Conservation (phyloP, 2,329 filamentous ascomycete genomes). For the Verruconis gallopava region DNA sequence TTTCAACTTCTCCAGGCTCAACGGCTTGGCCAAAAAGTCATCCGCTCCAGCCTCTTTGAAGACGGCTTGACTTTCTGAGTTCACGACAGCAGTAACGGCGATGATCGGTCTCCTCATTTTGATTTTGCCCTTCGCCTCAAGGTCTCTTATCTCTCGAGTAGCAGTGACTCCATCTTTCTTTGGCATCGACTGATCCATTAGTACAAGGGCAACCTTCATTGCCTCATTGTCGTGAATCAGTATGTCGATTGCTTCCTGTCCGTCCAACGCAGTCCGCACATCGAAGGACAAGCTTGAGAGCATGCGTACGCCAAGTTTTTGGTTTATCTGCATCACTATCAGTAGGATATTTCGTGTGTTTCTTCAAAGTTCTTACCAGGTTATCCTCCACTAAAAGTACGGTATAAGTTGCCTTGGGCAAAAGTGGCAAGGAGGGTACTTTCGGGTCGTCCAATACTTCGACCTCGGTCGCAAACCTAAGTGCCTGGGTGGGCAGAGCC, state of each 20-base stretch:
- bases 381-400: conserved; percentile 9
- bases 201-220: conserved; percentile 1
- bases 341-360: too few species aligned
- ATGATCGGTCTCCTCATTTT: conserved; percentile 7
- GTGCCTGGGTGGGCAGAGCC: conserved; percentile 7
- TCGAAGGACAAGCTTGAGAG: conserved; percentile 2
- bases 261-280: conserved; percentile 3
- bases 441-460: conserved; percentile 6
- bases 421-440: not conserved
- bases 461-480: conserved; percentile 8
- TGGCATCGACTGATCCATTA: conserved; percentile 11
- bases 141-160: conserved; percentile 7
- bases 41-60: conserved; percentile 8
- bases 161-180: conserved; percentile 6
- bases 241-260: conserved; percentile 5
- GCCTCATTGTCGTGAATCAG: not conserved
- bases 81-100: conserved; percentile 9
- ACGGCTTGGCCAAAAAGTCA: conserved; percentile 8
- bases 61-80: conserved; percentile 1
- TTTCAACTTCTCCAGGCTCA: conserved; percentile 7
- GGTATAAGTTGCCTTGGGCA: not conserved
- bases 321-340: conserved; percentile 4
- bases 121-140: conserved; percentile 8
- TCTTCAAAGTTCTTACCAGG: conserved; percentile 1
- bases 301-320: conserved; percentile 8